Conservation (phyloP, 495 filamentous ascomycete genomes). For the Platismatia glauca region DNA sequence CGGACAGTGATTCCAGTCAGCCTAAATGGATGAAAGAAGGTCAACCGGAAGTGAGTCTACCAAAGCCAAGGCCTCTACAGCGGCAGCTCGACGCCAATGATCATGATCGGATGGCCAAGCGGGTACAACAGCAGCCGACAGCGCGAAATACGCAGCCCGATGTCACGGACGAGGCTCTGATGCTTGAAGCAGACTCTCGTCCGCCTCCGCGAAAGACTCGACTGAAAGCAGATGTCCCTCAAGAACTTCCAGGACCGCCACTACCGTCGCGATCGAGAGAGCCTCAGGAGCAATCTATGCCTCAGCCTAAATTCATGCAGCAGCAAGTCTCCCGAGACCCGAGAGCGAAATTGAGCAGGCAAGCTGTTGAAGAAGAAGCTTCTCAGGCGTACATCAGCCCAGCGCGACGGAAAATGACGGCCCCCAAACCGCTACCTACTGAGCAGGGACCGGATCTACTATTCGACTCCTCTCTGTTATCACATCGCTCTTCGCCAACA, state of each 20-base stretch:
- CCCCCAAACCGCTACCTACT: slow-evolving; percentile 34
- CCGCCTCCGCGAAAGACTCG: slow-evolving; percentile 38
- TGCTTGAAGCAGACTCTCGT: slow-evolving; percentile 63
- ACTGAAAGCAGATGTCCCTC: slow-evolving; percentile 23
- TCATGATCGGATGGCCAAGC: slow-evolving; percentile 6
- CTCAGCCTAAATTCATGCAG: slow-evolving; percentile 40
- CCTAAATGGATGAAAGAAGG: slow-evolving; percentile 91
- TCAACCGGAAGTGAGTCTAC: slow-evolving; percentile 27
- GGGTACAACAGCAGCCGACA: slow-evolving; percentile 3
- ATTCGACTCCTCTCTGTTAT: slow-evolving; percentile 40
- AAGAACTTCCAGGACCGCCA: slow-evolving; percentile 31
- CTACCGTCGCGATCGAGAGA: slow-evolving; percentile 38
- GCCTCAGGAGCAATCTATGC: slow-evolving; percentile 36
- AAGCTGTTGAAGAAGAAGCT: slow-evolving; percentile 70
- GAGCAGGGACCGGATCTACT: slow-evolving; percentile 49
- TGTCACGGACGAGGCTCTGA: slow-evolving; percentile 82
- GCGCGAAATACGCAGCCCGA: slow-evolving; percentile 22
- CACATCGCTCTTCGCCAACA: slow-evolving; percentile 32
- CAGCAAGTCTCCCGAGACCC: slow-evolving; percentile 39
- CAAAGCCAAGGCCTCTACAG: slow-evolving; percentile 11
- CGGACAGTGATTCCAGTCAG: slow-evolving; percentile 69
- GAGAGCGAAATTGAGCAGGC: slow-evolving; percentile 54
- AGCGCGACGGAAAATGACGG: slow-evolving; percentile 64
- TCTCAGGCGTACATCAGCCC: slow-evolving; percentile 85
- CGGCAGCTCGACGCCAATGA: slow-evolving; percentile 3